Base-by-base conservation (phyloP, 2,329 filamentous ascomycete species). In the Fusarium equiseti region DNA sequence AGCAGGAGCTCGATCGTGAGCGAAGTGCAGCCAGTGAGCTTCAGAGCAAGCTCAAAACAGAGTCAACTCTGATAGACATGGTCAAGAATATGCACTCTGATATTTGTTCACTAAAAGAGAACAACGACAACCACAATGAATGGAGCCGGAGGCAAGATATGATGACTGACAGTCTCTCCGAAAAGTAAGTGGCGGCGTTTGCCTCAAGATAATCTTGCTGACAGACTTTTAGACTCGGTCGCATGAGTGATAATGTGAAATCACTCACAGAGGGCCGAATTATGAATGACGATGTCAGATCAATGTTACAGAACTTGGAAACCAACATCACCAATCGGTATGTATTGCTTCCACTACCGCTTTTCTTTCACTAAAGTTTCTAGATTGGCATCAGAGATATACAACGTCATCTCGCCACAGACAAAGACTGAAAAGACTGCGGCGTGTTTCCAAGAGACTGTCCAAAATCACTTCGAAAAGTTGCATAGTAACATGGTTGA, bases 251-350 rank as follows among this genome's bases (percentile, higher is more conserved):
- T 27, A 45, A 62, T 18, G 16, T 73, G 15, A n/a, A 44, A 8
- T 59, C 35, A 6, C 38, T 50, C 2, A 35, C 31, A 16, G 45
- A 60, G 18, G 35, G 49, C 6, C 55, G 31, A 26, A 15, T 45
- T 18, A 42, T 51, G 8, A 38, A 42, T 4, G n/a, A 43, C 38
- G 38, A 55, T 12, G 18, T 70, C n/a, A 57, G 58, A n/a, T 26
- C 46, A n/a, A 57, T 65, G 29, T n/a, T 66, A 8, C 31, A 65
- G 22, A 59, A 6, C 15, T 24, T 74, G 8, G 71, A 72, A 42
- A n/a, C 49, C 4, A 72, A 58, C 11, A 69, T 76, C 11, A 11
- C 75, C 49, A 57, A 60, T 27, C 61, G 52, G 74, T 76, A 69
- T 24, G 51, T 31, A n/a, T 32, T 24, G 15, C 27, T 18, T 38